Evolutionary conservation across 306 rosid genomes (phyloP).

Genomic region (Inga leiocalycina): DNA sequence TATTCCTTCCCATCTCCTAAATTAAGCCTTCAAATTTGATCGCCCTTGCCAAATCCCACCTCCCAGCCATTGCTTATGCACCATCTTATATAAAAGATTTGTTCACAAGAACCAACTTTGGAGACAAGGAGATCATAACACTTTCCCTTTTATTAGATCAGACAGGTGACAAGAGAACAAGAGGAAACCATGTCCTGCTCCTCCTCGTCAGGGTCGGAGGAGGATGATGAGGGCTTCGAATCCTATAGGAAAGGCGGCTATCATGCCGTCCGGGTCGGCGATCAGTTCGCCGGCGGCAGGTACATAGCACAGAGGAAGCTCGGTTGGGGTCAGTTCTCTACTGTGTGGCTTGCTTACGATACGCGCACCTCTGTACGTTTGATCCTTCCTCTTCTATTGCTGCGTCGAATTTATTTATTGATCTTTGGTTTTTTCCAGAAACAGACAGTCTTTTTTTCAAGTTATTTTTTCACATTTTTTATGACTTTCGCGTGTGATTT

Average conservation of each 20-base stretch:
- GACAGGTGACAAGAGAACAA: constrained; percentile 12
- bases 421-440: neutral
- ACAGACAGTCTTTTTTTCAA: neutral
- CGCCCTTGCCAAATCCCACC: constrained; percentile 23
- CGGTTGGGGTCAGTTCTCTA: constrained; percentile 98
- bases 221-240: constrained; percentile 86
- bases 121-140: constrained; percentile 2
- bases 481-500: constrained; percentile 21
- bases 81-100: neutral
- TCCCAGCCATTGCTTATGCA: constrained; percentile 9
- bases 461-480: neutral
- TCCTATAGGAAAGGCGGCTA: constrained; percentile 95
- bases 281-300: constrained; percentile 89
- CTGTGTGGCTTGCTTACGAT: constrained; percentile 98
- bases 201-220: constrained; percentile 92
- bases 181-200: constrained; percentile 70
- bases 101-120: neutral
- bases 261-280: constrained; percentile 87
- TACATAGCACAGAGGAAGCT: constrained; percentile 91
- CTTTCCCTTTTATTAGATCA: constrained; percentile 25
- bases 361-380: constrained; percentile 64
- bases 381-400: constrained; percentile 10
- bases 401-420: neutral
- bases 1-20: constrained; percentile 34
- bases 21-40: constrained; percentile 41